phyloP scores from a whole-genome alignment of 2,329 filamentous ascomycete genomes.

The Ceratocystis cacaofunesta region DNA sequence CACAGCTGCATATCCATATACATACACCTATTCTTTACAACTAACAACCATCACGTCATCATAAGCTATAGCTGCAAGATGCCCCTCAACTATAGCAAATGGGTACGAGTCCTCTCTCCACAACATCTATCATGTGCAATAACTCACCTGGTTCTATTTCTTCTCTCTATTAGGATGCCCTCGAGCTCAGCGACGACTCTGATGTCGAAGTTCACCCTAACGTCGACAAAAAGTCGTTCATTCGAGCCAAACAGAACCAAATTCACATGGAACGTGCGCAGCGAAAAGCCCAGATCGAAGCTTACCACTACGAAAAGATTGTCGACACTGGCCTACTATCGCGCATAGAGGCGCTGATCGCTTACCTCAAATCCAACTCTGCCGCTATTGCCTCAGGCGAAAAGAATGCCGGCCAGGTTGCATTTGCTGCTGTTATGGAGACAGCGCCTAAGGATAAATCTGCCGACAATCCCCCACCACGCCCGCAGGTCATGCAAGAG shows the following conservation, averaged over 20 bases:
- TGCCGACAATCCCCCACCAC: conserved; percentile 58
- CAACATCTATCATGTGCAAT: background rate
- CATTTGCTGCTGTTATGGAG: conserved; percentile 83
- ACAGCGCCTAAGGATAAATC: conserved; percentile 50
- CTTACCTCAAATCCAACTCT: conserved; percentile 58
- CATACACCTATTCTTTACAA: conserved; percentile 13
- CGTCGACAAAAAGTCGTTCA: conserved; percentile 96
- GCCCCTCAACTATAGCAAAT: conserved; percentile 52
- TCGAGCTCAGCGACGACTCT: conserved; percentile 96
- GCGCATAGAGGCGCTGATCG: conserved; percentile 67
- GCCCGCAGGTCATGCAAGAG: conserved; percentile 65
- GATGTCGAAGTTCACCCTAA: conserved; percentile 98
- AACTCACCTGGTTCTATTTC: conserved; percentile 14
- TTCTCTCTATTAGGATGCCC: conserved; percentile 47
- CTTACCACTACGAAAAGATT: conserved; percentile 78
- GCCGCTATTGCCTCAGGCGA: conserved; percentile 35
- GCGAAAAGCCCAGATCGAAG: conserved; percentile 76
- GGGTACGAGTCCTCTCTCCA: conserved; percentile 33
- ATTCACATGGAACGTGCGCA: conserved; percentile 85
- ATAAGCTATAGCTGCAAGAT: conserved; percentile 25
- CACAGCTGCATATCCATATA: background rate
- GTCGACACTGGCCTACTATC: conserved; percentile 83
- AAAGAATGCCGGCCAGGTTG: conserved; percentile 59
- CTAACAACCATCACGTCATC: conserved; percentile 19
- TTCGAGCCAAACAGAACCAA: conserved; percentile 92